Evolutionary conservation across 2,329 filamentous ascomycete genomes (phyloP).

Genomic region (Aspergillus transmontanensis): DNA sequence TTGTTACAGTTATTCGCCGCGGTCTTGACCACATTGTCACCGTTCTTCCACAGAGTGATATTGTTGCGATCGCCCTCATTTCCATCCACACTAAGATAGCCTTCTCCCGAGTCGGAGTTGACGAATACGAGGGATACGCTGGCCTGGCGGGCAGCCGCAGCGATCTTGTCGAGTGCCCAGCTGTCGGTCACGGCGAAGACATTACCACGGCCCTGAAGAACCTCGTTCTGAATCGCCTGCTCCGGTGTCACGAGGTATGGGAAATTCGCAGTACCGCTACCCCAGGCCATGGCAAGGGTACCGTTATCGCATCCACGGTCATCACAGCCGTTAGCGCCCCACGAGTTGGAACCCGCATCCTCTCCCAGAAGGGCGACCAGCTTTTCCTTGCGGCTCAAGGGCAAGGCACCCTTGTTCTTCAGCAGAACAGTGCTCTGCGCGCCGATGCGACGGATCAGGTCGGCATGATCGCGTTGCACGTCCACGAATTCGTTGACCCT

Average conservation of each 20-base stretch:
- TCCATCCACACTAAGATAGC: slow-evolving; percentile 78
- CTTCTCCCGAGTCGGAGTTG: slow-evolving; percentile 84
- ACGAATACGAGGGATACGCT: slow-evolving; percentile 76
- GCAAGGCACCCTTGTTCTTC: slow-evolving; percentile 78
- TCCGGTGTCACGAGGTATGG: slow-evolving; percentile 66
- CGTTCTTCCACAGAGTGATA: slow-evolving; percentile 82
- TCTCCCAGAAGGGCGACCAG: slow-evolving; percentile 78
- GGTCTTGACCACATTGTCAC: slow-evolving; percentile 78
- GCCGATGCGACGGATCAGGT: slow-evolving; percentile 73
- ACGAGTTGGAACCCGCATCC: slow-evolving; percentile 74
- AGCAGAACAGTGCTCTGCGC: slow-evolving; percentile 83
- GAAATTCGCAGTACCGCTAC: slow-evolving; percentile 62
- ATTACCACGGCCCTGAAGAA: slow-evolving; percentile 68
- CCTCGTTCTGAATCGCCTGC: slow-evolving; percentile 65
- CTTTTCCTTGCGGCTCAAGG: slow-evolving; percentile 72
- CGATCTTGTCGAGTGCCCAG: slow-evolving; percentile 56
- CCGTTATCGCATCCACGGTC: slow-evolving; percentile 67
- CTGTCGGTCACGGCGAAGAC: slow-evolving; percentile 64
- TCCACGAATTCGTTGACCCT: slow-evolving; percentile 81
- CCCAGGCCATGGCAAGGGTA: slow-evolving; percentile 66
- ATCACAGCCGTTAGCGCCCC: slow-evolving; percentile 76
- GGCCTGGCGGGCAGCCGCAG: slow-evolving; percentile 54
- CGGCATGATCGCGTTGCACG: slow-evolving; percentile 74
- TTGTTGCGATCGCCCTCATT: slow-evolving; percentile 92
- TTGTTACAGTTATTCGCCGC: slow-evolving; percentile 79